Evolutionary conservation across 169 alveolate genomes (phyloP).

Genomic region (Plasmodium ovale): DNA sequence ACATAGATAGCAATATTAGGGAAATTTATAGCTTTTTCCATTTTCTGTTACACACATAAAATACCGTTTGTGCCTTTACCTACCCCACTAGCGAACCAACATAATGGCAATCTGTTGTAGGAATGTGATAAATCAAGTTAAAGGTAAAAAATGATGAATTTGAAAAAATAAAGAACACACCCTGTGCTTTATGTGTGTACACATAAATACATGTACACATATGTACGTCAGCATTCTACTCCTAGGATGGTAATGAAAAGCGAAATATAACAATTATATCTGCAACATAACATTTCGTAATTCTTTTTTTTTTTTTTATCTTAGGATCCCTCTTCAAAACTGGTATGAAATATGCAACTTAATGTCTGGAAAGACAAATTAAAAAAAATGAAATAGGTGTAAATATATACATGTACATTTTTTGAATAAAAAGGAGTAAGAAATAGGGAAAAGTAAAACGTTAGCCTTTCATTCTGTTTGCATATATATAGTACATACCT

Average conservation of each 20-base stretch:
- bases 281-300: background rate
- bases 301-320: background rate
- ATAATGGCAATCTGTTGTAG: conserved; percentile 70
- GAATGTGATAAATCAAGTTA: conserved; percentile 46
- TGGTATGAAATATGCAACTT: conserved; percentile 12
- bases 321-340: conserved; percentile 8
- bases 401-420: background rate
- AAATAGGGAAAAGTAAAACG: background rate
- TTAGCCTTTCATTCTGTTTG: background rate
- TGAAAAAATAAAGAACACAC: background rate
- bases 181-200: background rate
- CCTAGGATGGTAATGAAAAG: too few relatives aligned
- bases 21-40: conserved; percentile 8
- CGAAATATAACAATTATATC: background rate
- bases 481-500: background rate
- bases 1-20: background rate
- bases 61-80: background rate
- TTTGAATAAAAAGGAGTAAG: too few relatives aligned
- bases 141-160: conserved; percentile 20
- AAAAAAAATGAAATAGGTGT: background rate
- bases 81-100: conserved; percentile 14
- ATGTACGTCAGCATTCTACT: too few relatives aligned
- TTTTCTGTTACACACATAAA: conserved; percentile 12
- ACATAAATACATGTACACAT: too few relatives aligned
- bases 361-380: background rate